Evolutionary conservation across 768 basidiomycete genomes (phyloP), one percentile per base, ranked within the genome.

Genomic region (Auricularia cornea): DNA sequence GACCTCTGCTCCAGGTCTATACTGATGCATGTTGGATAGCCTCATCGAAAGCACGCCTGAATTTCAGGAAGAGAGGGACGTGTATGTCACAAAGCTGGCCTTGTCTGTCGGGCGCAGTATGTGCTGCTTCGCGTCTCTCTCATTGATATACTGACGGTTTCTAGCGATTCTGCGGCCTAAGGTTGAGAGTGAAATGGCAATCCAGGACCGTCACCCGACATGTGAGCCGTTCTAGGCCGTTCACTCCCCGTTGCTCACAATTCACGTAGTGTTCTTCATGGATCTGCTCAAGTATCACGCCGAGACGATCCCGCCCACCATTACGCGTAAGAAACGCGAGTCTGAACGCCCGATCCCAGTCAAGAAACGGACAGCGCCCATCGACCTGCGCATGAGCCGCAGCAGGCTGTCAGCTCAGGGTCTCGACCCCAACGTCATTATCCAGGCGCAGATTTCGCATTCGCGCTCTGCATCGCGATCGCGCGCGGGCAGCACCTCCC

Each of bases 131-230:
- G 31, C 28, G 3, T 20, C n/a, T 12, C 23, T 10, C 20, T 52
- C 63, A 3, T 20, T 67, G 23, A 48, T 63, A 38, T 2, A 5
- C 35, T 38, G 14, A 63, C 59, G 57, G 64, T 60, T 63, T 57
- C 5, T 65, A 94, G 92, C 85, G 31, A 82, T 98, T 57, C 77
- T 96, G 33, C 80, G 94, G 30, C 96, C 96, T 23, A 90, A 86
- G 73, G 69, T 79, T 44, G 94, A 98, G 71, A 87, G 85, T 4
- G 84, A 92, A 62, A 72, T 94, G 29, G 92, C 94, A 3, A 87
- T 98, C 65, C 92, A 96, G 72, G 94, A 94, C 72, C 89, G 93
- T 44, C 88, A 96, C 77, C 86, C 92, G 60, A 82, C 88, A 18
- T 75, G 91, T 89, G 73, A 67, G 84, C 61, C n/a, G n/a, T 11